Evolutionary conservation across 768 basidiomycete species (phyloP).

Genomic region (Holtermannia corniformis): DNA sequence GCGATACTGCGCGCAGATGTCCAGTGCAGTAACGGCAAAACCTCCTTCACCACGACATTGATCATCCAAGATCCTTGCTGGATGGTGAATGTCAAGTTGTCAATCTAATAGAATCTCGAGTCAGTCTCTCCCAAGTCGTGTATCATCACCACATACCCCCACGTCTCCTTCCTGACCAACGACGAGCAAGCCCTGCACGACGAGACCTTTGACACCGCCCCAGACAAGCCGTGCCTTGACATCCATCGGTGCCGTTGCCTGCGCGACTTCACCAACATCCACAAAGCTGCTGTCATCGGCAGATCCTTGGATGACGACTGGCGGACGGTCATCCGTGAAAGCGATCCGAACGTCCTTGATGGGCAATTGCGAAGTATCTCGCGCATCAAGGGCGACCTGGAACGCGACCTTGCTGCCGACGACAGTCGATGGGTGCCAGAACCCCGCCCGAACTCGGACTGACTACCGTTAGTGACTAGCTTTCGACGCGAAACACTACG

Average conservation of each 20-base stretch:
- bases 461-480: slow-evolving; percentile 50
- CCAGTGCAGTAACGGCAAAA: slow-evolving; percentile 45
- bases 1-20: slow-evolving; percentile 55
- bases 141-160: background rate
- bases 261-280: slow-evolving; percentile 48
- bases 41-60: background rate
- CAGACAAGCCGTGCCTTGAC: slow-evolving; percentile 51
- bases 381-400: slow-evolving; percentile 54
- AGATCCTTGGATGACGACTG: slow-evolving; percentile 50
- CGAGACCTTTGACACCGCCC: slow-evolving; percentile 48
- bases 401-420: slow-evolving; percentile 60
- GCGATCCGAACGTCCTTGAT: slow-evolving; percentile 55
- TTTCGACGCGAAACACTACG: slow-evolving; percentile 10
- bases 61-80: background rate
- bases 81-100: background rate
- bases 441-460: slow-evolving; percentile 62
- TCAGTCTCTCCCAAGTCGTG: too few relatives aligned
- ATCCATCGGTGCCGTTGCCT: slow-evolving; percentile 23
- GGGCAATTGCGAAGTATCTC: slow-evolving; percentile 52
- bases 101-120: too few relatives aligned
- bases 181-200: slow-evolving; percentile 55
- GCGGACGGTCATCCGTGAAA: slow-evolving; percentile 49
- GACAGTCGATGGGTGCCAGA: slow-evolving; percentile 59
- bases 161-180: slow-evolving; percentile 50
- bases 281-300: slow-evolving; percentile 3